A percentile compares a stretch with the other conserved stretches of the same genome.
Evolutionary conservation across 805 yeast genomes (phyloP).

Genomic region (Starmera caribaea): DNA sequence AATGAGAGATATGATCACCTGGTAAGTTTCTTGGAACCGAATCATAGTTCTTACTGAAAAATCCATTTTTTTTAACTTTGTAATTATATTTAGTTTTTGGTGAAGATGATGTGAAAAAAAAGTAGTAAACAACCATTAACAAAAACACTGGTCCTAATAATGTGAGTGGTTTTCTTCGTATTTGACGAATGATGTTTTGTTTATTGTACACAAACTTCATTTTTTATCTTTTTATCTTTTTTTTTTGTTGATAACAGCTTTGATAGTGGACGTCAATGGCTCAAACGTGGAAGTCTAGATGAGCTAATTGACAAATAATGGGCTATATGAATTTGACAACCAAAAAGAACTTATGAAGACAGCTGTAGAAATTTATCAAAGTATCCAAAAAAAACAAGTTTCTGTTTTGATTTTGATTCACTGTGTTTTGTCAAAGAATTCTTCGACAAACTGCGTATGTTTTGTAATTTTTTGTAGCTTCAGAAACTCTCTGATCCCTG

Average conservation of each 20-base stretch:
- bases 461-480: no score
- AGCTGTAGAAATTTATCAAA: no score
- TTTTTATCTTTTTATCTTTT: no score
- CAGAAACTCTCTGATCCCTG: no score
- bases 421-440: no score
- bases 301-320: no score
- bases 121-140: constrained; percentile 30
- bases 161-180: constrained; percentile 51
- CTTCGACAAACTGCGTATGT: no score
- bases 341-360: no score
- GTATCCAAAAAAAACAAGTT: no score
- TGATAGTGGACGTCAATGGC: constrained; percentile 8
- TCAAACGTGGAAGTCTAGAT: no score
- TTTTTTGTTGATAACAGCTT: constrained; percentile 11
- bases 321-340: no score
- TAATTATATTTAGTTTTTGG: constrained; percentile 17
- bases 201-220: constrained; percentile 3
- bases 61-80: constrained; percentile 17
- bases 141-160: constrained; percentile 37
- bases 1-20: constrained; percentile 69
- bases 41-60: constrained; percentile 37
- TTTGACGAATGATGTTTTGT: constrained; percentile 32
- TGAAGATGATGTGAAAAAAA: constrained; percentile 27
- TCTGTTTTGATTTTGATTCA: no score
- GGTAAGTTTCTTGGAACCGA: constrained; percentile 54